Evolutionary conservation across 345 rosid species (phyloP), one percentile per base, ranked within the genome.

Genomic region (Arabidopsis thaliana): DNA sequence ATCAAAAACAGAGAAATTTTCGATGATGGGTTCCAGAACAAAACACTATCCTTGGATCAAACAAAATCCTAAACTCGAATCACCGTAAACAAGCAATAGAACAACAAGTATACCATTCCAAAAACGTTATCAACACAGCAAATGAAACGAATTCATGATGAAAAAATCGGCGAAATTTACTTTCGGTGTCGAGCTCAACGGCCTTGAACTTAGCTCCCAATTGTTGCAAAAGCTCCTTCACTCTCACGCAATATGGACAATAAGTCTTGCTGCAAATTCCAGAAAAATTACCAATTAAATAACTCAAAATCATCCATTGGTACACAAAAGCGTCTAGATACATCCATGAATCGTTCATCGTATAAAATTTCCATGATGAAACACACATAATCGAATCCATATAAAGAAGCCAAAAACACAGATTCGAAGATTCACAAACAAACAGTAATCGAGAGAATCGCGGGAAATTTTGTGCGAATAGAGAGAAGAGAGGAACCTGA

Each of bases 201-300:
- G 74, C 80, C 71, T 84, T 81, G 80, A 72, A 89, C 16, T 74
- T 75, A 37, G 82, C 96, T 32, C 87, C 85, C 52, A 91, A 4
- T 45, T 84, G 76, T 16, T 88, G 60, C 59, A 91, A 74, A 49
- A 91, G 87, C 81, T 89, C 37, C 90, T 88, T 91, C 76, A 89
- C 92, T 11, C 24, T 50, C 28, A 62, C 77, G 66, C 97, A 91
- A 80, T 16, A 91, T 0, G 96, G 96, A 16, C 97, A 91, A 70
- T 4, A 85, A 23, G 88, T 6, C 68, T 89, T 91, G 85, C 96
- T 91, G 89, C 83, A 56, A 14, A 14, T 49, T 25, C 40, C 55
- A 52, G 11, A 0, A 42, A 69, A 71, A 11, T 11, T 30, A 40
- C 23, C 56, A 0, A 60, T 41, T 23, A 60, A 63, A 67, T 57